Evolutionary conservation across 306 rosid genomes (phyloP), one percentile per base, ranked within the genome.

Genomic region (Malus domestica): DNA sequence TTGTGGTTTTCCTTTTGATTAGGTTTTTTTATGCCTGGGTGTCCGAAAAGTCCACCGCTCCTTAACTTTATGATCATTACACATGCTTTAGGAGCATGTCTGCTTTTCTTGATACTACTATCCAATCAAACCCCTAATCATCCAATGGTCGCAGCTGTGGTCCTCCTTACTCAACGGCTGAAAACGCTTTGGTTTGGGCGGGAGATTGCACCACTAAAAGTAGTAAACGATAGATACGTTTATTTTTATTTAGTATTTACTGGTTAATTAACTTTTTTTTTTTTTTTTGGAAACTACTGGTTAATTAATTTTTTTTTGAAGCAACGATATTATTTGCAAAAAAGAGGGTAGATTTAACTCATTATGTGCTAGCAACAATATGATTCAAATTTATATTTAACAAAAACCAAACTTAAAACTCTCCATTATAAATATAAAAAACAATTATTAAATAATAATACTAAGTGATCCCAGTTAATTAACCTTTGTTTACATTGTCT

Each of bases 41-140:
- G 80, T 76, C 80, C 72, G 54, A 57, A 68, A 82, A 80, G 75
- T 70, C 69, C 70, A 61, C 79, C 32, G 19, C 76, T 59, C 82
- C 73, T 77, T 81, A 80, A 74, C 87, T 81, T 88, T 86, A 27
- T 78, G 78, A 80, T 84, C 83, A 85, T 87, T 83, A 83, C 90
- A 85, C 85, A 73, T 82, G 86, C 76, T 64, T 32, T 70, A 49
- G 38, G 74, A 81, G 70, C 75, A 83, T 80, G 83, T 79, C 61
- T 59, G 35, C 85, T 80, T 82, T 85, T 69, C 70, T 59, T 40
- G 51, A 49, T 71, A 58, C 68, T 70, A 32, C 45, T 49, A 83
- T 81, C 76, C 67, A 71, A 42, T 42, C 81, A 27, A 79, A 79
- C 79, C 80, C 83, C 57, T 52, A 58, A 63, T 1, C 29, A 83